phyloP scores from a whole-genome alignment of 2,329 filamentous ascomycete species.

The Aureobasidium sp. region DNA sequence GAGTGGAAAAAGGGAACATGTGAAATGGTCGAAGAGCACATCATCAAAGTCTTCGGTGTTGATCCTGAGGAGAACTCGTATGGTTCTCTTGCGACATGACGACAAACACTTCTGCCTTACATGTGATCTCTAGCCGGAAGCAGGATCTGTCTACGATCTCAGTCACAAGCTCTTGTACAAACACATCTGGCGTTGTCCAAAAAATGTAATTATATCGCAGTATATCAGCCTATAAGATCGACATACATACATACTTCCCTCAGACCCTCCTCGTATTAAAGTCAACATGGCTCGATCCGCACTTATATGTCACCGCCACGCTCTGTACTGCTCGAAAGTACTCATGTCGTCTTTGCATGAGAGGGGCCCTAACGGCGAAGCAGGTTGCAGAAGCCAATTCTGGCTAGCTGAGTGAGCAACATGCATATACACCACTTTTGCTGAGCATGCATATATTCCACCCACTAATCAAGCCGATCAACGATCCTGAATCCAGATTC shows the following conservation, averaged over 20 bases:
- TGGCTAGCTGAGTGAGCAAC: background rate
- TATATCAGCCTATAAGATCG: background rate
- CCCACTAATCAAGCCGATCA: background rate
- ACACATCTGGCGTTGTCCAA: background rate
- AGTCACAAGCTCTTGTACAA: background rate
- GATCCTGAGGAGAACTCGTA: background rate
- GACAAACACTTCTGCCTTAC: background rate
- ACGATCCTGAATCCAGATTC: background rate
- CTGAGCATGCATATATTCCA: background rate
- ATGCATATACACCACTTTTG: background rate
- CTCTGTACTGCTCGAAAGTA: background rate
- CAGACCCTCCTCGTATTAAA: background rate
- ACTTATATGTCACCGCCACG: background rate
- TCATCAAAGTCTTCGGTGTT: slow-evolving; percentile 6
- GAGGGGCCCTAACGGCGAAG: background rate
- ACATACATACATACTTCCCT: background rate
- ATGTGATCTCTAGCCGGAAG: background rate
- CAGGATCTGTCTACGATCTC: background rate
- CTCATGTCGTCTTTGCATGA: background rate
- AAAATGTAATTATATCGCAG: background rate
- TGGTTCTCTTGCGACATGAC: background rate
- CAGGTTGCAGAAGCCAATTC: background rate
- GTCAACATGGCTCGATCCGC: background rate
- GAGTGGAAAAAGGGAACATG: slow-evolving; percentile 10
- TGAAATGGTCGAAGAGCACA: slow-evolving; percentile 13